phyloP scores from a whole-genome alignment of 306 rosid species.

The Sicyos edulis region DNA sequence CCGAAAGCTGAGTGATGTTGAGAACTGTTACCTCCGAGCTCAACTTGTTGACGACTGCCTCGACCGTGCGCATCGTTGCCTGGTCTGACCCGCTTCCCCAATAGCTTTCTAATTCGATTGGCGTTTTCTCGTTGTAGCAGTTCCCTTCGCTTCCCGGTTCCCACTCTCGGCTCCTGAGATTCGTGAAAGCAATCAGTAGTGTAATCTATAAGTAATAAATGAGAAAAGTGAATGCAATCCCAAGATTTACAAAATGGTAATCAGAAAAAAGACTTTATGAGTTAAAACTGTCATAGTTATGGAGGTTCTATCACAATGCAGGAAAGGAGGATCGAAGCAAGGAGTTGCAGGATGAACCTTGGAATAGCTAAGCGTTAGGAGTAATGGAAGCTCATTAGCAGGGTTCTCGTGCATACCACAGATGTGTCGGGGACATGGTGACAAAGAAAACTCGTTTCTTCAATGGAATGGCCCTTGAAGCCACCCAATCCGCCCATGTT shows the following conservation, averaged over 20 bases:
- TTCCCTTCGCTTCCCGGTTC: slow-evolving; percentile 60
- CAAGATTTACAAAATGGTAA: not conserved
- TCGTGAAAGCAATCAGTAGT: not conserved
- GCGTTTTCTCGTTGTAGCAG: slow-evolving; percentile 63
- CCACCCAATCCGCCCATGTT: slow-evolving; percentile 94
- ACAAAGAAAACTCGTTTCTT: slow-evolving; percentile 66
- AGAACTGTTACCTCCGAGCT: slow-evolving; percentile 64
- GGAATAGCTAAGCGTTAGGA: not conserved
- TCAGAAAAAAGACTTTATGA: not conserved
- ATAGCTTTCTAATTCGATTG: slow-evolving; percentile 54
- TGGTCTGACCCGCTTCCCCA: slow-evolving; percentile 98
- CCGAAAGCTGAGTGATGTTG: slow-evolving; percentile 87
- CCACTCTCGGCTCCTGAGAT: slow-evolving; percentile 89
- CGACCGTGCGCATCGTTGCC: slow-evolving; percentile 65
- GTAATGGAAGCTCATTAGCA: slow-evolving; percentile 1
- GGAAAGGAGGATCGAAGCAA: not conserved
- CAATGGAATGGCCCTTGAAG: slow-evolving; percentile 59
- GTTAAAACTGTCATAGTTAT: not conserved
- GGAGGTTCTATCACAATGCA: not conserved
- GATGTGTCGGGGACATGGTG: slow-evolving; percentile 96
- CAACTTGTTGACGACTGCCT: slow-evolving; percentile 50
- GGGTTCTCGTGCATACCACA: slow-evolving; percentile 48
- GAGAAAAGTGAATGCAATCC: not conserved
- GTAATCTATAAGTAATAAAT: not conserved
- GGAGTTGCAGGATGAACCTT: not conserved